Evolutionary conservation across 2,329 filamentous ascomycete genomes (phyloP).

Genomic region (Ascochyta fabae): DNA sequence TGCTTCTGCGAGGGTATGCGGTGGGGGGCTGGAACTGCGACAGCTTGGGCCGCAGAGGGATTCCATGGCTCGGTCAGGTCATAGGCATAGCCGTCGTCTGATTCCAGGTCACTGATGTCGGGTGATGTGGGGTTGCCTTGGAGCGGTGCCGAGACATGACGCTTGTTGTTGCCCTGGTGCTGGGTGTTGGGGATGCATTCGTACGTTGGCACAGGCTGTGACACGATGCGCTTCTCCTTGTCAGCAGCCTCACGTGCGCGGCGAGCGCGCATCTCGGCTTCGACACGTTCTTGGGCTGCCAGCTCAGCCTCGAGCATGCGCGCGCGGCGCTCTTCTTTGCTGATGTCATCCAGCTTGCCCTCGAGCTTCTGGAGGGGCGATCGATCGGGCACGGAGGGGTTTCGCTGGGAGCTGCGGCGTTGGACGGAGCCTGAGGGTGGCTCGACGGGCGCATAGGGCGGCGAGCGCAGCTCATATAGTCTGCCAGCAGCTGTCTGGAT

Average conservation of each 20-base stretch:
- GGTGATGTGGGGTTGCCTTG: constrained; percentile 30
- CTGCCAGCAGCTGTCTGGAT: constrained; percentile 42
- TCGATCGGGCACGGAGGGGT: constrained; percentile 74
- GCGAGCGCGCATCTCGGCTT: constrained; percentile 47
- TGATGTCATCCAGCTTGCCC: constrained; percentile 87
- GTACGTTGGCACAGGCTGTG: constrained; percentile 32
- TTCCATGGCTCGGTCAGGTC: constrained; percentile 48
- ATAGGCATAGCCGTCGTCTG: constrained; percentile 35
- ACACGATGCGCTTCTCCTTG: constrained; percentile 39
- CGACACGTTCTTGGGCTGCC: constrained; percentile 68
- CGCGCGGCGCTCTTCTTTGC: constrained; percentile 92
- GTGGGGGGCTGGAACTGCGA: constrained; percentile 27
- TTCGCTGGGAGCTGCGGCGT: constrained; percentile 33
- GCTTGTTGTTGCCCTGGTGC: constrained; percentile 27
- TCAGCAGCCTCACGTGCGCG: constrained; percentile 40
- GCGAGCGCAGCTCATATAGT: constrained; percentile 40
- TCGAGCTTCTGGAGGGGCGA: constrained; percentile 95
- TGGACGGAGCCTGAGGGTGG: constrained; percentile 38
- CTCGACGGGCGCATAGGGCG: constrained; percentile 40
- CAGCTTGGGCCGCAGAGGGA: constrained; percentile 30
- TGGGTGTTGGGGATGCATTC: constrained; percentile 23
- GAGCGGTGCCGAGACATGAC: constrained; percentile 45
- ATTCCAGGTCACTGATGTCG: constrained; percentile 35
- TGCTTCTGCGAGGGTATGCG: constrained; percentile 32
- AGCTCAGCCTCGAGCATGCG: constrained; percentile 83